phyloP scores from a whole-genome alignment of 805 yeast genomes.

The Candida insectalens region DNA sequence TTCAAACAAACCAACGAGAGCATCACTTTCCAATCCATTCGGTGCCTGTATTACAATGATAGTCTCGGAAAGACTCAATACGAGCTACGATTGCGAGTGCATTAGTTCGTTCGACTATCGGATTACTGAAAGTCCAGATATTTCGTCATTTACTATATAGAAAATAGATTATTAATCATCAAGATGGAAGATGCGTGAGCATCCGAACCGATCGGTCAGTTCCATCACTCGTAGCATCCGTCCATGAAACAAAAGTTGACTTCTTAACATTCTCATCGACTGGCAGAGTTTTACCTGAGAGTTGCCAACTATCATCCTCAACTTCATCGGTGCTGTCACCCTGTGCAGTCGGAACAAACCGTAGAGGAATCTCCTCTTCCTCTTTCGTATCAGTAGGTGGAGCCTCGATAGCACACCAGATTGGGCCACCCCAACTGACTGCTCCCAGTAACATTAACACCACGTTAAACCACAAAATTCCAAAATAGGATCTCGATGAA shows the following conservation, averaged over 20 bases:
- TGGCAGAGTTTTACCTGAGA: no score
- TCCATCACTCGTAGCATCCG: no score
- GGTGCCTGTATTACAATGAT: slow-evolving; percentile 56
- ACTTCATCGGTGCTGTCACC: no score
- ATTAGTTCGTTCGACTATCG: slow-evolving; percentile 59
- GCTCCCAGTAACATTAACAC: slow-evolving; percentile 15
- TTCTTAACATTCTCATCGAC: no score
- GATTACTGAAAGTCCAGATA: slow-evolving; percentile 53
- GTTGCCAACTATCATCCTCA: no score
- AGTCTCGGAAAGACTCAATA: slow-evolving; percentile 40
- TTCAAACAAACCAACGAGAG: slow-evolving; percentile 25
- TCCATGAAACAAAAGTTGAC: no score
- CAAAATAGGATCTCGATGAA: slow-evolving; percentile 36
- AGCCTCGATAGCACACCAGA: slow-evolving; percentile 38
- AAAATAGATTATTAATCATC: no score
- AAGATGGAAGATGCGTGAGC: no score
- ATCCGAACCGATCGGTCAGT: no score
- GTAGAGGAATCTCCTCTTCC: not conserved
- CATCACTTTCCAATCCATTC: slow-evolving; percentile 61
- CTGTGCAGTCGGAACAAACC: no score
- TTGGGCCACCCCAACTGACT: slow-evolving; percentile 30
- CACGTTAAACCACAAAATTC: slow-evolving; percentile 32
- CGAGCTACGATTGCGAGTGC: slow-evolving; percentile 30
- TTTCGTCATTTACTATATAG: slow-evolving; percentile 23
- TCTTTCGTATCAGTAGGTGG: not conserved